phyloP scores from a whole-genome alignment of 352 stramenopile genomes.

The Phytophthora hibernalis region DNA sequence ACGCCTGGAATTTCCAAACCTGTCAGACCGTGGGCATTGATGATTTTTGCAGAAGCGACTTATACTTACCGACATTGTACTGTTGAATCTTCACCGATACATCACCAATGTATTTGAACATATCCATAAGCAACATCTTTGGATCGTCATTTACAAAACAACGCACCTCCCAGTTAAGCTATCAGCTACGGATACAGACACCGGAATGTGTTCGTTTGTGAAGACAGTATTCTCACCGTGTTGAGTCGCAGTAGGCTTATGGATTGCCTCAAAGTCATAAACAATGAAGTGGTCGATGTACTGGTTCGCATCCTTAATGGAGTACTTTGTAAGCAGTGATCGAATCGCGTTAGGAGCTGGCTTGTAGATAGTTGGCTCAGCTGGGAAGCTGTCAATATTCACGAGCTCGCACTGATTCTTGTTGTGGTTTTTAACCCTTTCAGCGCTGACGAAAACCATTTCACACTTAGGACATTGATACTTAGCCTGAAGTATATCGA shows the following conservation, averaged over 20 bases:
- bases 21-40: slow-evolving; percentile 2
- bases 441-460: slow-evolving; percentile 25
- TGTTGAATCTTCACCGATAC: slow-evolving; percentile 15
- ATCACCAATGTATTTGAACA: slow-evolving; percentile 21
- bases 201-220: slow-evolving; percentile 18
- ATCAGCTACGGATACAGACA: slow-evolving; percentile 20
- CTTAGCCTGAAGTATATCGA: slow-evolving; percentile 6
- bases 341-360: slow-evolving; percentile 16
- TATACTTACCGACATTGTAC: slow-evolving; percentile 4
- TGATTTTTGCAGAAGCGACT: neutral
- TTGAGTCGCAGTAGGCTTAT: too few species aligned
- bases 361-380: slow-evolving; percentile 18
- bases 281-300: too few species aligned
- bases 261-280: too few species aligned
- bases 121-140: slow-evolving; percentile 18
- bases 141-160: slow-evolving; percentile 14
- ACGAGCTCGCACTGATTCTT: slow-evolving; percentile 28
- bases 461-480: slow-evolving; percentile 15
- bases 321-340: slow-evolving; percentile 3
- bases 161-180: slow-evolving; percentile 9
- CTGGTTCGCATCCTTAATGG: too few species aligned
- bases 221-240: too few species aligned
- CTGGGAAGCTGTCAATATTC: slow-evolving; percentile 17
- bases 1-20: slow-evolving; percentile 11
- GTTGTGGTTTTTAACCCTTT: slow-evolving; percentile 27